Conservation (phyloP, 257 asterid genomes). For the Solanum chiquidenum region DNA sequence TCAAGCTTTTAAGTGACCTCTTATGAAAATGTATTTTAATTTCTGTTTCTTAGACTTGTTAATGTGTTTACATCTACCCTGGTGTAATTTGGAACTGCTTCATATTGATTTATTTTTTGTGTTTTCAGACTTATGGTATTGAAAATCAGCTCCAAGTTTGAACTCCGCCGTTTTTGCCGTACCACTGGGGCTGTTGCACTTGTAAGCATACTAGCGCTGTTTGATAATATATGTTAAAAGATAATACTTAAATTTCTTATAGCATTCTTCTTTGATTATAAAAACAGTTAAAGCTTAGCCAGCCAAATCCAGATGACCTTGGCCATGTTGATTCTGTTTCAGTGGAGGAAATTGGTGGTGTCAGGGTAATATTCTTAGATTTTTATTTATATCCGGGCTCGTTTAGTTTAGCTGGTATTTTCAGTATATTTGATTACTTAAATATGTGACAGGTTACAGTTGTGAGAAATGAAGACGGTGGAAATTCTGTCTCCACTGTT, state of each 20-base stretch:
- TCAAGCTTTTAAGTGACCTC: neutral
- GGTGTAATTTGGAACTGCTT: neutral
- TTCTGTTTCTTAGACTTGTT: neutral
- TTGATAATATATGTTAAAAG: neutral
- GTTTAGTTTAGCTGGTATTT: neutral
- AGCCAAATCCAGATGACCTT: conserved; percentile 85
- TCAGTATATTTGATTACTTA: neutral
- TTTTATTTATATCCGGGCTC: neutral
- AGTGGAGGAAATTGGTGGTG: conserved; percentile 97
- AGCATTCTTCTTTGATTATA: conserved; percentile 15
- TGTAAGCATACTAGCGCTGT: conserved; percentile 37
- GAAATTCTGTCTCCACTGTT: conserved; percentile 81
- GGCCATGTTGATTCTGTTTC: conserved; percentile 91
- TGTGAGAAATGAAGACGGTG: conserved; percentile 94
- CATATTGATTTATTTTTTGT: conserved; percentile 1
- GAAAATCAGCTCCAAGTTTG: conserved; percentile 91
- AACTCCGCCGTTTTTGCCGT: conserved; percentile 89
- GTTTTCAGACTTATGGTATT: conserved; percentile 84
- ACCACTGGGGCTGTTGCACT: conserved; percentile 85
- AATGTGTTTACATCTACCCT: neutral
- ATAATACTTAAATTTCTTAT: conserved; percentile 1
- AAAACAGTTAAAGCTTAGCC: conserved; percentile 77
- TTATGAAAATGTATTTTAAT: neutral
- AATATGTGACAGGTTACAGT: conserved; percentile 59
- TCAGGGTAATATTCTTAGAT: conserved; percentile 49